Evolutionary conservation across 805 yeast genomes (phyloP), one percentile per base, ranked within the genome.

Genomic region (Priceomyces carsonii): DNA sequence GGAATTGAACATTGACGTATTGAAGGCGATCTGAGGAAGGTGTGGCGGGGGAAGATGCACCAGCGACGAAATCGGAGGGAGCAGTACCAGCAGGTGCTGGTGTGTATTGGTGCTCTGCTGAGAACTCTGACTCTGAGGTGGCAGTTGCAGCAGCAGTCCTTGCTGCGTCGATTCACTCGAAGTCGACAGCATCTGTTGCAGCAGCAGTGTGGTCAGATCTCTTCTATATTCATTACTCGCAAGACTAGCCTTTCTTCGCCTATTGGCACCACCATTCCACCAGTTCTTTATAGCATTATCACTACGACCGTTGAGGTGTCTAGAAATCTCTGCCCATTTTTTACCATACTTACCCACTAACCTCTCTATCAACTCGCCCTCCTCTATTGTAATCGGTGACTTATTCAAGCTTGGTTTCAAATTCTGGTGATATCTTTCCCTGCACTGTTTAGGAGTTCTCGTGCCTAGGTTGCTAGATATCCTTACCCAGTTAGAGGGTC

Each of bases 221-320:
- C 24, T 24, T 18, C n/a, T 17, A 20, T 23, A 22, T 20, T 35
- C 32, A n/a, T 28, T 29, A 24, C 20, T 35, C 3, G 38, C 32
- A 12, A 41, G 27, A 26, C 52, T 50, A 6, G 68, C 67, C 44
- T 88, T 66, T 50, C 93, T 74, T 42, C 95, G 68, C 41, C 95
- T 71, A 55, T 85, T 87, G 9, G 95, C 91, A 6, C 95, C 95
- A 3, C 96, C 95, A 54, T 87, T 87, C 96, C 96, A 88, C 96
- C 96, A 89, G 62, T 89, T 89, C 56, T 87, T 87, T 50, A 87
- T 86, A 14, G 95, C 89, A 57, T 87, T 88, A 59, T 88, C 96
- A n/a, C 84, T 75, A 35, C 96, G 69, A 2, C 96, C 95, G 43
- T 85, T 82, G 39, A 88, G 64, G 59, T 87, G 95, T 34, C 95